Evolutionary conservation across 164 flowering plant species (phyloP), one percentile per base, ranked within the genome.

Genomic region (Kalanchoe fedtschenkoi): DNA sequence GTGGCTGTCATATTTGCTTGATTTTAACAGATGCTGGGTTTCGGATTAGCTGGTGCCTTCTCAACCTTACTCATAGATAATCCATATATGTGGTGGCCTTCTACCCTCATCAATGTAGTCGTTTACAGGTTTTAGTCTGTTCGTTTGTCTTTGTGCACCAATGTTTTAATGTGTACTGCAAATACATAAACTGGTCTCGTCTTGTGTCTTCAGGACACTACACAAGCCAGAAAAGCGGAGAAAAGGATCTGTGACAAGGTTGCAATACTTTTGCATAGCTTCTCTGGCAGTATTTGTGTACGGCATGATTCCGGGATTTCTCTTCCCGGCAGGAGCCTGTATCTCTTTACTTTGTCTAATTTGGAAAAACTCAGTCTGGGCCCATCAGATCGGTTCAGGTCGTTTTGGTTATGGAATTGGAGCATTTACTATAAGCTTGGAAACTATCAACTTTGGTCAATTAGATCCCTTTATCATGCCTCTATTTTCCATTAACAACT

Each of bases 71-170:
- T 58, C 19, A 26, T 58, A 22, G 61, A 58, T 11, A 58, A 58
- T 58, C 61, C 61, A 24, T 26, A 15, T 3, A 58, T 58, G 61
- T 58, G 61, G 61, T 58, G 61, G 61, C 61, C 61, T 0, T n/a
- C 28, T 13, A 33, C 42, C 41, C 28, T 58, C 8, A 37, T 58
- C 61, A 58, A 4, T 24, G 61, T 58, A 10, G 61, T 58, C 9
- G 21, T 58, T 17, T 58, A 58, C 61, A 58, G 51, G 51, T 44
- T 44, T 19, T 19, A 19, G 1, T n/a, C 8, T 44, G 24, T 44
- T 9, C 24, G 21, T 17, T 19, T 19, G 10, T 37, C 39, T 37
- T 11, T 37, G 13, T 8, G 39, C n/a, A n/a, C n/a, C n/a, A n/a
- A 37, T 37, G 39, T 37, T 37, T 37, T 37, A 37, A 37, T 9